Base-by-base conservation (phyloP, 1,284 basidiomycete genomes). In the Apiotrichum siamense region DNA sequence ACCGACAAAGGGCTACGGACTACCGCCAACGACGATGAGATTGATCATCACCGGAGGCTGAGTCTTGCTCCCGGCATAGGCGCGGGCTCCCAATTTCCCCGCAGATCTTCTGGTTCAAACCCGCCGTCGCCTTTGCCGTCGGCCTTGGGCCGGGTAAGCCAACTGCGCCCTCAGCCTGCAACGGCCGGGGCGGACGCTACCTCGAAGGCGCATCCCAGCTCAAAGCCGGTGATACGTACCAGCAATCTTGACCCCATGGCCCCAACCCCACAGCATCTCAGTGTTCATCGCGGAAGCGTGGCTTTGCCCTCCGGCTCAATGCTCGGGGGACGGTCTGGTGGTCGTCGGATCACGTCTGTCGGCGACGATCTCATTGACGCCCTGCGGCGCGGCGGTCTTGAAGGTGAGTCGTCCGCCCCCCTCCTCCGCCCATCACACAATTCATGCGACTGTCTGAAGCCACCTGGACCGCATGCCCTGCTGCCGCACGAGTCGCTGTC, bases 331-430 rank as follows among this genome's bases (percentile, higher is more conserved):
- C 13, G 52, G 20, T 36, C 37, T 11, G 52, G 45, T 4, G 57
- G 55, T 35, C 54, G 47, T 18, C 55, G 66, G 43, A 63, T 66
- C 1, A 69, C 69, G 18, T 67, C 65, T 60, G 71, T 72, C 39
- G 73, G 69, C 2, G 73, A 75, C 42, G 69, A 71, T 52, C 57
- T 75, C 2, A 69, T 73, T 10, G 60, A 59, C 9, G 59, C 60
- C 13, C 53, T 74, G n/a, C 54, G 71, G 15, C 59, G 57, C 18
- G 62, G 63, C 44, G 69, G 69, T 9, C 42, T 72, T 36, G 67
- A 71, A 66, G 72, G 72, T 73, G 60, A 64, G 69, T 70, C 10
- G 29, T 26, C 1, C 5, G 4, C 26, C 26, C 12, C 31, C 27
- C 5, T 37, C 25, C 12, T 27, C 9, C 20, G 11, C 24, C 23